phyloP scores from a whole-genome alignment of 148 eudicot genomes.

The Heliamphora exappendiculata region DNA sequence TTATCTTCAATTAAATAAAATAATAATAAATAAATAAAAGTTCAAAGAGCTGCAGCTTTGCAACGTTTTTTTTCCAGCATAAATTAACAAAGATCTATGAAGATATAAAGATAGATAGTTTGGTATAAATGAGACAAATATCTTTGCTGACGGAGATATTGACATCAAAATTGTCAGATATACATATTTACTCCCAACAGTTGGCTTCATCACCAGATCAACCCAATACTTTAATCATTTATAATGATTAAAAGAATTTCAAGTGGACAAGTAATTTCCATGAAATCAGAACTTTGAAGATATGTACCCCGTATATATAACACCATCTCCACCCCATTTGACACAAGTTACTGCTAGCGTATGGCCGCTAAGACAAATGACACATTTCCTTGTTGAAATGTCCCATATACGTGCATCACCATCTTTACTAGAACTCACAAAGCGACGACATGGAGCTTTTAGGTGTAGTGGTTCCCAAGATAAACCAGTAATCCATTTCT shows the following conservation, averaged over 20 bases:
- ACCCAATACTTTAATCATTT: not conserved
- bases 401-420: constrained; percentile 99
- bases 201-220: not conserved
- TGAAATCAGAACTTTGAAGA: not conserved
- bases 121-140: not conserved
- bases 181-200: not conserved
- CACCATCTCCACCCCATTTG: constrained; percentile 98
- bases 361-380: constrained; percentile 79
- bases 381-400: constrained; percentile 50
- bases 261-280: not conserved
- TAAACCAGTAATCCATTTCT: constrained; percentile 90
- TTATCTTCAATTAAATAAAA: not conserved
- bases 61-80: not conserved
- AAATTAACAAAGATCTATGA: not conserved
- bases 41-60: not conserved
- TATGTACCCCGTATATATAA: constrained; percentile 92
- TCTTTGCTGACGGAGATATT: not conserved
- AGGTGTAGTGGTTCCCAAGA: constrained; percentile 99
- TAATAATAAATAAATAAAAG: not conserved
- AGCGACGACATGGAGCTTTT: constrained; percentile 79
- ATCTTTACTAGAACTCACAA: constrained; percentile 95
- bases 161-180: not conserved
- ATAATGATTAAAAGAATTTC: not conserved
- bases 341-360: constrained; percentile 90
- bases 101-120: not conserved